Base-by-base conservation (phyloP, 192 early-diverging fungal species). In the Chytriomyces confervae region DNA sequence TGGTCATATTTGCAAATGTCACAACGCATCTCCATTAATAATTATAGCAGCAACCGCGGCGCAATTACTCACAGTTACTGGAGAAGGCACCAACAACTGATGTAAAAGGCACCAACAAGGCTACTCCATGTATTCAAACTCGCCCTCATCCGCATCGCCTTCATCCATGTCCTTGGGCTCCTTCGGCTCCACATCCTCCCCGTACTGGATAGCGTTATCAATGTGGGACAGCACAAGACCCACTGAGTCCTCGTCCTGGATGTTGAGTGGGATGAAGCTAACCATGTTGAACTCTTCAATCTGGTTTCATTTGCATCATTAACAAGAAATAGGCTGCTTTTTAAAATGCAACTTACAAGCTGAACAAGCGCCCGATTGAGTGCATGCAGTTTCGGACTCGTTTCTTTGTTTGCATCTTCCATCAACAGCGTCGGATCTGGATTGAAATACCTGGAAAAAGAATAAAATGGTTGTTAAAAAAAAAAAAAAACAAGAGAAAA, bases 231-330 rank as follows among this genome's bases (percentile, higher is more conserved):
- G 80, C n/a, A 99, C 85, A 29, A 91, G 89, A 36, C 91, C 91
- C 18, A 99, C 84, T 7, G 94, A 96, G 73, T 98, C 97, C 76
- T 99, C 97, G 78, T 99, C 95, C 53, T 88, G 89, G 64, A 97
- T 92, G 80, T 99, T 95, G 20, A 99, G 84, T 57, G 96, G 96
- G 63, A 99, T 77, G 79, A 98, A 97, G 60, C 88, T 89, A 9
- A 99, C 97, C 96, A 99, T 97, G 83, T 94, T 97, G 79, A 93
- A 98, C 77, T 98, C 95, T 45, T 98, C 95, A 77, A 97, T 95
- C 89, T 91, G 75, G 2, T 18, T 24, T 18, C 23, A 45, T 75
- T 74, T n/a, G 2, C 0, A 36, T 36, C 2, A 36, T 1, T 2
- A 36, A 36, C 9, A 27, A 27, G 50, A 20, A 10, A 53, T 50